Percentiles rank a stretch among this genome's conserved stretches.
phyloP scores from a whole-genome alignment of 495 filamentous ascomycete species.

The Daldinia decipiens region DNA sequence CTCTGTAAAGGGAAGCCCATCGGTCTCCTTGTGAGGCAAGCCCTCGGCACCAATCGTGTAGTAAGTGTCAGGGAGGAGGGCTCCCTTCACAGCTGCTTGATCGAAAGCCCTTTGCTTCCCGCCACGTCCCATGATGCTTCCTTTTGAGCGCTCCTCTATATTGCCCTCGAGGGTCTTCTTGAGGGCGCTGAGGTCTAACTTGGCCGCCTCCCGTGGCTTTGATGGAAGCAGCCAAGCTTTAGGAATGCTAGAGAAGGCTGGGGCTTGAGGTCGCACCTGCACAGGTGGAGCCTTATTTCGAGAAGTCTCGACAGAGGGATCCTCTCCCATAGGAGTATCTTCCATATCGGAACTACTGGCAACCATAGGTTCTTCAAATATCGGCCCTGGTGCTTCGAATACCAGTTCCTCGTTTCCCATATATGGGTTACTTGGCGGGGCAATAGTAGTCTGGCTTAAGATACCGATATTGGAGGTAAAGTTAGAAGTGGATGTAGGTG shows the following conservation, averaged over 20 bases:
- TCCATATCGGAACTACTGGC: neutral
- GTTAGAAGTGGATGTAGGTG: neutral
- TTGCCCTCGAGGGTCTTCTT: neutral
- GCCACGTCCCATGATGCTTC: neutral
- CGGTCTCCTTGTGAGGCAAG: constrained; percentile 5
- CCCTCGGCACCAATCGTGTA: neutral
- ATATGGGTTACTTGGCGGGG: neutral
- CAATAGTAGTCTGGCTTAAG: neutral
- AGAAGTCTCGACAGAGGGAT: neutral
- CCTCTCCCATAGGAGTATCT: neutral
- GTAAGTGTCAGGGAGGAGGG: neutral
- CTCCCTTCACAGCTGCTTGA: neutral
- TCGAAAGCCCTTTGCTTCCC: neutral
- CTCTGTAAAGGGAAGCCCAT: neutral
- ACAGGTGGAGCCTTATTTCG: no score
- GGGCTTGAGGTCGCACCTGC: neutral
- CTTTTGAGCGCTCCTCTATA: neutral
- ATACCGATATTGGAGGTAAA: neutral
- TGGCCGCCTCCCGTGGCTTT: neutral
- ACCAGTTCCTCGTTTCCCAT: neutral
- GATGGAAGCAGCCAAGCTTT: neutral
- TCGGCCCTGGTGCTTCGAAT: neutral
- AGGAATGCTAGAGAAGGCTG: neutral
- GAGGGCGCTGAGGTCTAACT: neutral
- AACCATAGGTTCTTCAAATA: neutral